Conservation (phyloP, 768 basidiomycete genomes). For the Hypsizygus marmoreus region DNA sequence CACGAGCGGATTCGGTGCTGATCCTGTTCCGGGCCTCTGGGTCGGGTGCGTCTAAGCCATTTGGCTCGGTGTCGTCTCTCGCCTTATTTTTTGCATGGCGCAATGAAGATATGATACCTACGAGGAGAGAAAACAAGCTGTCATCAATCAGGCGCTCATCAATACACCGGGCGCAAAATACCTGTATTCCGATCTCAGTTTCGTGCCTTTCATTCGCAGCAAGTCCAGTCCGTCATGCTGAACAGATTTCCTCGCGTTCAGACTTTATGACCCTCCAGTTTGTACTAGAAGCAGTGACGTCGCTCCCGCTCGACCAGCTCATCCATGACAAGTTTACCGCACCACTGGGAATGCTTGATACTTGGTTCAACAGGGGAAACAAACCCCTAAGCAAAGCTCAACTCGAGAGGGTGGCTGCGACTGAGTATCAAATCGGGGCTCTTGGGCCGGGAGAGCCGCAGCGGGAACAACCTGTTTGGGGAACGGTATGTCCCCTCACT, state of each 20-base stretch:
- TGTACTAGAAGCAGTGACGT: conserved; percentile 24
- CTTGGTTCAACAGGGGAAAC: conserved; percentile 27
- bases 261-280: conserved; percentile 29
- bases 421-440: conserved; percentile 26
- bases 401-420: conserved; percentile 15
- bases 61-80: not conserved
- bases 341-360: conserved; percentile 28
- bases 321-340: conserved; percentile 24
- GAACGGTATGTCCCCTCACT: conserved; percentile 18
- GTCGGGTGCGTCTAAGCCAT: conserved; percentile 16
- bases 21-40: conserved; percentile 27
- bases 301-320: conserved; percentile 22
- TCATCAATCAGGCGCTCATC: conserved; percentile 22
- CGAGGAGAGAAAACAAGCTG: conserved; percentile 22
- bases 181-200: conserved; percentile 30
- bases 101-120: conserved; percentile 23
- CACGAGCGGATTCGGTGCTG: conserved; percentile 29
- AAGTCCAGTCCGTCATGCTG: not conserved
- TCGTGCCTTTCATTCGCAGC: not conserved
- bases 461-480: conserved; percentile 28
- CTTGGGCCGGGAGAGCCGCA: conserved; percentile 22
- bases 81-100: not conserved
- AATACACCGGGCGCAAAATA: conserved; percentile 24
- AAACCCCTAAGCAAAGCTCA: conserved; percentile 3
- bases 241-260: conserved; percentile 7